Evolutionary conservation across 1,284 basidiomycete species (phyloP).

Genomic region (Xerocomus amazonicus): DNA sequence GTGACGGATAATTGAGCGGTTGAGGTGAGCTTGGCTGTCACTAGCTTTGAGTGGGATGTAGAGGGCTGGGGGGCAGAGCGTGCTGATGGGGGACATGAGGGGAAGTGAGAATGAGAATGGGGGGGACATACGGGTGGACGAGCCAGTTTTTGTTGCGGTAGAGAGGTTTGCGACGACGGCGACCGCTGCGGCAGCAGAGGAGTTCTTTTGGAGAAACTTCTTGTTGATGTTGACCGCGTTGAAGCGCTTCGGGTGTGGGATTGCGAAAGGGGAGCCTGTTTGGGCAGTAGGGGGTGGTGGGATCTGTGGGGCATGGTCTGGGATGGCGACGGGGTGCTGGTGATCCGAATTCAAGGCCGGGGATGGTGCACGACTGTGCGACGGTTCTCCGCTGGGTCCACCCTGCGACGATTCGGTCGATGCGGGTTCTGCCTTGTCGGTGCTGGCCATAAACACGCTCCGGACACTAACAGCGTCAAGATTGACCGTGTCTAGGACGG

Average conservation of each 20-base stretch:
- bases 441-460: conserved; percentile 77
- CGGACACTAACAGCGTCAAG: conserved; percentile 43
- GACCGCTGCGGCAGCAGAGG: conserved; percentile 35
- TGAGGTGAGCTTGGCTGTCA: conserved; percentile 82
- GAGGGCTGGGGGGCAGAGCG: conserved; percentile 54
- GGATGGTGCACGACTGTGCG: conserved; percentile 15
- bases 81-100: conserved; percentile 36
- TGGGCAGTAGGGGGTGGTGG: conserved; percentile 6
- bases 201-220: conserved; percentile 88
- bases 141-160: conserved; percentile 46
- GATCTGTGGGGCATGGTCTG: conserved; percentile 1
- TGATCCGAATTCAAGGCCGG: conserved; percentile 23
- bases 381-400: conserved; percentile 24
- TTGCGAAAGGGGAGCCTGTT: conserved; percentile 23
- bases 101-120: not conserved
- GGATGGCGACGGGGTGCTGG: not conserved
- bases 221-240: conserved; percentile 88
- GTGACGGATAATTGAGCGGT: conserved; percentile 51
- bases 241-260: conserved; percentile 78
- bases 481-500: not conserved
- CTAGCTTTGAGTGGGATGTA: conserved; percentile 67
- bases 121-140: conserved; percentile 46
- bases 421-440: conserved; percentile 44
- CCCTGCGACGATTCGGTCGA: conserved; percentile 44
- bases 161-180: conserved; percentile 38